Conservation (phyloP, 345 rosid genomes). For the Mercurialis annua region DNA sequence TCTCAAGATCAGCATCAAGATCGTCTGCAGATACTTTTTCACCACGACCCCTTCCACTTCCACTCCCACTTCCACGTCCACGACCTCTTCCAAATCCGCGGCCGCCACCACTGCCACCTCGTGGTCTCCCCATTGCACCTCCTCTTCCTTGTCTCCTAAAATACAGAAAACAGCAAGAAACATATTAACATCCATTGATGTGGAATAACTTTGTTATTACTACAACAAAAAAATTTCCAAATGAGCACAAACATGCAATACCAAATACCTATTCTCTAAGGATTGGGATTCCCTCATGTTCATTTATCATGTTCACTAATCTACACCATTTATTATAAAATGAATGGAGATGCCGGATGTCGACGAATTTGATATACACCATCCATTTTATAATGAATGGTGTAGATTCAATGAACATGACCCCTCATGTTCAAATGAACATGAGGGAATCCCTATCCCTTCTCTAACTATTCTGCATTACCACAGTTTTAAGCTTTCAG, state of each 20-base stretch:
- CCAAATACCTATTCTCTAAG: too few species aligned
- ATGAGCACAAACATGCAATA: background rate
- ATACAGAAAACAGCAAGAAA: background rate
- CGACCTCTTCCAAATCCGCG: conserved; percentile 61
- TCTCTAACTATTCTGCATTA: too few species aligned
- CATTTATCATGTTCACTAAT: too few species aligned
- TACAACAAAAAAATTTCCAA: background rate
- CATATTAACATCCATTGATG: background rate
- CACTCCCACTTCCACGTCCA: conserved; percentile 62
- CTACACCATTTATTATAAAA: too few species aligned
- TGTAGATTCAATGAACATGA: too few species aligned
- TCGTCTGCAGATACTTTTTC: conserved; percentile 89
- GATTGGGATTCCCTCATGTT: too few species aligned
- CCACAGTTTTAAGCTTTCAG: too few species aligned
- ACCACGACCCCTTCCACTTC: conserved; percentile 60
- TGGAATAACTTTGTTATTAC: background rate
- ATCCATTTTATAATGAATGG: too few species aligned
- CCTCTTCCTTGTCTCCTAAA: conserved; percentile 62
- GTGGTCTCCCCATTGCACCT: conserved; percentile 43
- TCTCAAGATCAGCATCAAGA: conserved; percentile 93
- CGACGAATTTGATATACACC: too few species aligned
- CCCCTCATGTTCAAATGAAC: too few species aligned
- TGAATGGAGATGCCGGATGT: too few species aligned
- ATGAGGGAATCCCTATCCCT: too few species aligned
- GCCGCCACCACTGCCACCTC: conserved; percentile 61